These are phyloP conservation scores for Myriosclerotinia duriaeana DNA, from an alignment of 2,329 filamentous ascomycete species.

Conservation along the genomic window DNA sequence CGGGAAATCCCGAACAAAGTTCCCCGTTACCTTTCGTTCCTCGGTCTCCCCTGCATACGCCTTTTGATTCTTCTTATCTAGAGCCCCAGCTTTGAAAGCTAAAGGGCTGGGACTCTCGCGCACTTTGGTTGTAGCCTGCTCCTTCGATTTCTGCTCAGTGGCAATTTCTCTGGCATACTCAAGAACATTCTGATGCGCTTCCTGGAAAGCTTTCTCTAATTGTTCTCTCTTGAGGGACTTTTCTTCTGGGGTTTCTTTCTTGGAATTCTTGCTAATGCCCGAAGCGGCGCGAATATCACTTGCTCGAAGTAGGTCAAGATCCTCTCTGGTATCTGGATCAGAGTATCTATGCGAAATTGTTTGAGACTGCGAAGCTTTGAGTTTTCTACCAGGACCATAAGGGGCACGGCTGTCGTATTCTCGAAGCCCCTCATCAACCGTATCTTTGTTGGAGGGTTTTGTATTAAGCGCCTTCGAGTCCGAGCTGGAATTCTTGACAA, in stretches of 20 bases:
- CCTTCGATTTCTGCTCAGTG: constrained; percentile 5
- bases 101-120: not conserved
- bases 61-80: not conserved
- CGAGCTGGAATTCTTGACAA: constrained; percentile 21
- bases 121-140: not conserved
- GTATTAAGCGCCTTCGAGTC: not conserved
- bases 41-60: not conserved
- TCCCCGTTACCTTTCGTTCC: constrained; percentile 45
- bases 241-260: constrained; percentile 30
- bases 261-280: constrained; percentile 25
- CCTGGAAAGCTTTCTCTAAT: constrained; percentile 36
- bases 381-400: not conserved
- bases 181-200: constrained; percentile 14
- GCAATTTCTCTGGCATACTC: constrained; percentile 22
- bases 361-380: not conserved
- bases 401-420: not conserved
- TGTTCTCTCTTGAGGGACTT: constrained; percentile 34
- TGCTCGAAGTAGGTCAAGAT: constrained; percentile 32
- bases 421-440: not conserved
- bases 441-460: not conserved
- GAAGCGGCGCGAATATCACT: constrained; percentile 36
- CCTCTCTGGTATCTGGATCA: constrained; percentile 25
- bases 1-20: constrained; percentile 52
- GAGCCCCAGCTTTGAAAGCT: not conserved
- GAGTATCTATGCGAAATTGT: not conserved